Conservation (phyloP, 202 grass and related monocot species). For the Carex sylvatica region DNA sequence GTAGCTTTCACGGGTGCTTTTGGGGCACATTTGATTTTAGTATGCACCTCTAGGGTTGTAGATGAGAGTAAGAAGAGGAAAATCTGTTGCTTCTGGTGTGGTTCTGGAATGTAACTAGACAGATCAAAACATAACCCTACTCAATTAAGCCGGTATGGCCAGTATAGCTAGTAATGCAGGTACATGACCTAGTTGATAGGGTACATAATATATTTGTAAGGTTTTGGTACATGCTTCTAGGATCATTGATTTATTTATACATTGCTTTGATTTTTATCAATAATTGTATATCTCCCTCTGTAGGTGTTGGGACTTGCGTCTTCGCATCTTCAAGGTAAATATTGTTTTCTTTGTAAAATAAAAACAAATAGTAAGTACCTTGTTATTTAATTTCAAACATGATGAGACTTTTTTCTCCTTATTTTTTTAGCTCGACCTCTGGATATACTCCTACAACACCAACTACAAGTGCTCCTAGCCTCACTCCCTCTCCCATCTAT, state of each 20-base stretch:
- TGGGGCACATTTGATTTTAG: not conserved
- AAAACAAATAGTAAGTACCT: not conserved
- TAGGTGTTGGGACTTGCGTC: constrained; percentile 64
- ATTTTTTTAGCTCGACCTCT: constrained; percentile 32
- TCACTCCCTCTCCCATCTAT: constrained; percentile 6
- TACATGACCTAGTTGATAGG: not conserved
- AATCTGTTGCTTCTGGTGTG: not conserved
- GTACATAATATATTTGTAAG: not conserved
- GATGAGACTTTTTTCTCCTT: not conserved
- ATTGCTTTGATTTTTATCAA: constrained; percentile 11
- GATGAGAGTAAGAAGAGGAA: not conserved
- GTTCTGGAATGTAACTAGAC: not conserved
- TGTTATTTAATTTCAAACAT: not conserved
- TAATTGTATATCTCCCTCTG: constrained; percentile 13
- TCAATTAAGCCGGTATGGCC: not conserved
- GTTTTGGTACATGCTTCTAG: not conserved
- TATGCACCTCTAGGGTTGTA: not conserved
- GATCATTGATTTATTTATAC: not conserved
- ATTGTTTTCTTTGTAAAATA: not conserved
- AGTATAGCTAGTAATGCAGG: not conserved
- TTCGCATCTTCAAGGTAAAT: constrained; percentile 67
- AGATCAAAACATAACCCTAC: not conserved
- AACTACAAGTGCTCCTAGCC: constrained; percentile 2
- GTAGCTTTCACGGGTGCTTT: not conserved
- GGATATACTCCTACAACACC: constrained; percentile 44